Base-by-base conservation (phyloP, 202 grass and related monocot species). In the Panicum hallii region DNA sequence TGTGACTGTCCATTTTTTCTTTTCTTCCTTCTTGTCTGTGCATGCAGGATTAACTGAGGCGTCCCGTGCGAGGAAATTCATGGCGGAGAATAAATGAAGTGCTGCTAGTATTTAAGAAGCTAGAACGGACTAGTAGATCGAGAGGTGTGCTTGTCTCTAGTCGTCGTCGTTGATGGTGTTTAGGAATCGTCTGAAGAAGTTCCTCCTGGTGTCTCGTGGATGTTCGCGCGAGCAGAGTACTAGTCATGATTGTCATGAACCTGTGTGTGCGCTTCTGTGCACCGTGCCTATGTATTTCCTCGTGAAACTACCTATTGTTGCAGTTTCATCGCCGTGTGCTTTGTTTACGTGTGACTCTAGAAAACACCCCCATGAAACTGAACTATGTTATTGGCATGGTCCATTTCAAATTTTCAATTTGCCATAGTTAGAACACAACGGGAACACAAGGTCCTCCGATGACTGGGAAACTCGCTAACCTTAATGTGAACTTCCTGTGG, bases 31-130 rank as follows among this genome's bases (percentile, higher is more conserved):
- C 9, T 13, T 10, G 2, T 56, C 11, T 78, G 15, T 28, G 88
- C 80, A 38, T 4, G 36, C 36, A 90, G 88, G 84, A 87, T 90
- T 57, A 79, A 83, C 23, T 90, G 58, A 71, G 9, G 84, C 4
- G 58, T 15, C 71, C 0, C 11, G 26, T 20, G 6, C 5, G 26
- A 0, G 55, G 79, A 58, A 40, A 7, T 52, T 41, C 67, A 7
- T 52, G 48, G 50, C 3, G 16, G 17, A 74, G 79, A 90, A 74
- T 61, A 82, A 82, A 82, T 72, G 87, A 90, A 62, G 14, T 71
- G 19, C 16, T 20, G 41, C 63, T 78, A 40, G 19, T 78, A 50
- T 19, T n/a, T 14, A 44, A 44, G 43, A 73, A 78, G 79, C 79
- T 79, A 68, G 68, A 46, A 57, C 40, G 41, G 28, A 40, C 49